Evolutionary conservation across 2,329 filamentous ascomycete species (phyloP).

Genomic region (Colletotrichum incanum): DNA sequence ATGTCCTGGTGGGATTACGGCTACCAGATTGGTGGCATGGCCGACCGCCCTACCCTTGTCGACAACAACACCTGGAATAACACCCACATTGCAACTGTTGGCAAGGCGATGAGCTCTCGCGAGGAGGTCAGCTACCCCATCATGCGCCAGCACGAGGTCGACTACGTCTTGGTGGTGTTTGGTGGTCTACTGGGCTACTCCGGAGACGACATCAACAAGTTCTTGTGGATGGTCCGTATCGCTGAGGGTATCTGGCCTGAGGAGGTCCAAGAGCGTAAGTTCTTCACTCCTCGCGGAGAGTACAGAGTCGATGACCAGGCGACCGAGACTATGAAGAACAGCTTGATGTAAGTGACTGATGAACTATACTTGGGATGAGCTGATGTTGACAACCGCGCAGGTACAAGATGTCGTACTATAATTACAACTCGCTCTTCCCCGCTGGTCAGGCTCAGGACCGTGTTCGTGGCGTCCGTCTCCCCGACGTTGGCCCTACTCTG

Average conservation of each 20-base stretch:
- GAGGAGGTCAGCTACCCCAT: slow-evolving; percentile 99
- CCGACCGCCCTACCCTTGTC: slow-evolving; percentile 94
- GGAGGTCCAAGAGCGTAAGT: slow-evolving; percentile 96
- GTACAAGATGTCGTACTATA: slow-evolving; percentile 99
- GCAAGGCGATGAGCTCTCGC: slow-evolving; percentile 97
- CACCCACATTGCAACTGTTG: slow-evolving; percentile 98
- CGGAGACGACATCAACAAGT: slow-evolving; percentile 99
- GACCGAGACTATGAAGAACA: slow-evolving; percentile 98
- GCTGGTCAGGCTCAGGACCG: slow-evolving; percentile 91
- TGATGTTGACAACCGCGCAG: slow-evolving; percentile 63
- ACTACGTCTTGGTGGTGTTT: slow-evolving; percentile 98
- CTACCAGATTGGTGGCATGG: slow-evolving; percentile 99
- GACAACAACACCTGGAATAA: slow-evolving; percentile 99
- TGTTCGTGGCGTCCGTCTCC: slow-evolving; percentile 85
- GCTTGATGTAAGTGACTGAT: slow-evolving; percentile 85
- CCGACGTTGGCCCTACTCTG: slow-evolving; percentile 87
- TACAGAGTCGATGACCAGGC: slow-evolving; percentile 95
- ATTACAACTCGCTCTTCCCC: slow-evolving; percentile 93
- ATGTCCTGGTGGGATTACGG: slow-evolving; percentile 99
- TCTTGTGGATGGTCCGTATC: slow-evolving; percentile 99
- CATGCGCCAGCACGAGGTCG: slow-evolving; percentile 97
- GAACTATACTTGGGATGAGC: not conserved
- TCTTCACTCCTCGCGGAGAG: slow-evolving; percentile 94
- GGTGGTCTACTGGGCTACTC: slow-evolving; percentile 97
- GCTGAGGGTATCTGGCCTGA: slow-evolving; percentile 99